Evolutionary conservation across 2,329 filamentous ascomycete species (phyloP).

Genomic region (Cladophialophora psammophila): DNA sequence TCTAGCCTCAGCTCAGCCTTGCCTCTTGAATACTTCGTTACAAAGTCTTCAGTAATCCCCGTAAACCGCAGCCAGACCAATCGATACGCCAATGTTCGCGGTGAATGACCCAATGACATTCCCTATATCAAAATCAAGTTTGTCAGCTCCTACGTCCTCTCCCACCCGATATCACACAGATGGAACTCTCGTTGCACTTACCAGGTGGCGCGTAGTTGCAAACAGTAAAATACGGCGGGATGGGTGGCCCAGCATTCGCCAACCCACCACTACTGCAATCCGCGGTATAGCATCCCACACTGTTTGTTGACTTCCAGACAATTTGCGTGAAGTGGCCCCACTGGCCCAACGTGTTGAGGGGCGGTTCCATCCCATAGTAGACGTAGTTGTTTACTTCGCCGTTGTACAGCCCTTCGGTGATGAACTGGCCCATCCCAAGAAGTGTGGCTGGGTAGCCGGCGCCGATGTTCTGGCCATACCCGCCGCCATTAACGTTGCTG

Average conservation of each 20-base stretch:
- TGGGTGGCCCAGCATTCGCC: constrained; percentile 50
- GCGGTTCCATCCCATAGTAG: constrained; percentile 63
- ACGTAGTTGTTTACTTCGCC: constrained; percentile 69
- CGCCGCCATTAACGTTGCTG: constrained; percentile 61
- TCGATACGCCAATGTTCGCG: constrained; percentile 25
- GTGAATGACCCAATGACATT: constrained; percentile 31
- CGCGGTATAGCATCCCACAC: constrained; percentile 58
- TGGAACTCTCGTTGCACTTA: constrained; percentile 56
- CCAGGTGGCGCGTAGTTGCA: constrained; percentile 84
- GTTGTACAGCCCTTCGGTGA: constrained; percentile 89
- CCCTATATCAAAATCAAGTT: constrained; percentile 16
- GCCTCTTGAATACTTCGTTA: background rate
- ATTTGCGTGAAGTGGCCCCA: constrained; percentile 82
- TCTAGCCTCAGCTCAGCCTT: too few relatives aligned
- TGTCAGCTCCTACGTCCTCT: background rate
- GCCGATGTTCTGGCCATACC: constrained; percentile 93
- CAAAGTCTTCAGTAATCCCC: constrained; percentile 20
- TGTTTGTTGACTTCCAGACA: constrained; percentile 69
- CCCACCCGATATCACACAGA: background rate
- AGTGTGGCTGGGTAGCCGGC: constrained; percentile 59
- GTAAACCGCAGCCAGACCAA: constrained; percentile 27
- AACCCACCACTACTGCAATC: constrained; percentile 51
- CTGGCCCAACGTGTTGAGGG: constrained; percentile 65
- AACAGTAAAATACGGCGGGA: constrained; percentile 74
- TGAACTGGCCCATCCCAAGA: constrained; percentile 64